Conservation (phyloP, 805 yeast species). For the Brettanomyces nanus region DNA sequence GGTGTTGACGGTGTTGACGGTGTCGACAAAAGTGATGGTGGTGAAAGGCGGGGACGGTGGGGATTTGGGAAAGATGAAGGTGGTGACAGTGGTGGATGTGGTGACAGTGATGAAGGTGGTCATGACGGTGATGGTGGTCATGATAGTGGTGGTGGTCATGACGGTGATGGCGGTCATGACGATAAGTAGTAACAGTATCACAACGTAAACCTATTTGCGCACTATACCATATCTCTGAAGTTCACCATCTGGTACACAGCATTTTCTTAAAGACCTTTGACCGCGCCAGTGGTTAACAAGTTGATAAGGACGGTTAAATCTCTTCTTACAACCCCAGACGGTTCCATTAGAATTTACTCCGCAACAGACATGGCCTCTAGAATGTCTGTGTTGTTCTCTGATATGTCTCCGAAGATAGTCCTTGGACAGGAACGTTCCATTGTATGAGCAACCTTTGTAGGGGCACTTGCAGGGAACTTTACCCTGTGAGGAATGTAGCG, state of each 20-base stretch:
- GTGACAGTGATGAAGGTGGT: too few species aligned
- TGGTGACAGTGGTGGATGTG: too few species aligned
- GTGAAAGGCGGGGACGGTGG: too few species aligned
- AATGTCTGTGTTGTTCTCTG: conserved; percentile 23
- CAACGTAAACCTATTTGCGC: too few species aligned
- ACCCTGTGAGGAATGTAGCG: too few species aligned
- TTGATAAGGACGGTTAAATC: conserved; percentile 27
- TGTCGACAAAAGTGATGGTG: too few species aligned
- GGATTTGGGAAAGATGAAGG: too few species aligned
- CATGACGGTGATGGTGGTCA: too few species aligned
- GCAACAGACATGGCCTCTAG: conserved; percentile 19
- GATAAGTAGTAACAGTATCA: too few species aligned
- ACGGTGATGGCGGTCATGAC: too few species aligned
- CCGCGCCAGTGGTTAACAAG: conserved; percentile 28
- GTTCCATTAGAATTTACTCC: conserved; percentile 17
- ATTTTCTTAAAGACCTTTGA: conserved; percentile 21
- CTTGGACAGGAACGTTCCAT: conserved; percentile 23
- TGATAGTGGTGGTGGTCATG: too few species aligned
- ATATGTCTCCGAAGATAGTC: conserved; percentile 25
- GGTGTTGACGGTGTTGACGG: too few species aligned
- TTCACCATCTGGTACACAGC: conserved; percentile 22
- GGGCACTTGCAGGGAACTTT: conserved; percentile 12
- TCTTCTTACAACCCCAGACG: conserved; percentile 26
- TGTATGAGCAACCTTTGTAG: conserved; percentile 19
- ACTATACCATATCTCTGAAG: conserved; percentile 16